Evolutionary conservation across 2,329 filamentous ascomycete genomes (phyloP).

Genomic region (Mollisiaceae sp.): DNA sequence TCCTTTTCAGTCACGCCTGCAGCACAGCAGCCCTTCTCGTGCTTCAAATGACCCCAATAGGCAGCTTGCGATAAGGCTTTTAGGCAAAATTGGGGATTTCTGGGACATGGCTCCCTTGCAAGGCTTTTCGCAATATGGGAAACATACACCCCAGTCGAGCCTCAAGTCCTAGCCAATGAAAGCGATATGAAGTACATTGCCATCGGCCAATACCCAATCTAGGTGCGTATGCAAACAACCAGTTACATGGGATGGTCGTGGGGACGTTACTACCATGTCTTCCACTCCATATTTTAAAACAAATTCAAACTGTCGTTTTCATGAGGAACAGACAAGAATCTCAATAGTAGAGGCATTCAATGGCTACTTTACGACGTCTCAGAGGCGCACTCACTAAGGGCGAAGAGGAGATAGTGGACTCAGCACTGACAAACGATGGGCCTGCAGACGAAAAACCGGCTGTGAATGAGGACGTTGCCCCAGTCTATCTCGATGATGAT

Average conservation of each 20-base stretch:
- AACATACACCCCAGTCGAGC: not conserved
- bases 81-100: not conserved
- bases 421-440: not conserved
- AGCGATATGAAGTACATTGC: not conserved
- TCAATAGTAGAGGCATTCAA: not conserved
- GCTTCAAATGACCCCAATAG: not conserved
- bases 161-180: not conserved
- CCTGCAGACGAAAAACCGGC: not conserved
- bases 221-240: not conserved
- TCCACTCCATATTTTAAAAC: not conserved
- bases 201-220: constrained; percentile 2
- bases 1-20: not conserved
- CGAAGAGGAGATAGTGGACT: constrained; percentile 1
- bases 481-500: not conserved
- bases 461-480: not conserved
- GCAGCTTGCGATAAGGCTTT: not conserved
- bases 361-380: constrained; percentile 2
- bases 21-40: not conserved
- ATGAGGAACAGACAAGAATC: not conserved
- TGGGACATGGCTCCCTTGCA: not conserved
- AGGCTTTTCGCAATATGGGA: not conserved
- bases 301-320: not conserved
- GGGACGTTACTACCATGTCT: not conserved
- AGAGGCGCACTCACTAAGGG: not conserved
- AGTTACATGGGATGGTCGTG: not conserved